A percentile compares a stretch with the other conserved stretches of the same genome.
Conservation (phyloP, 495 filamentous ascomycete genomes). For the Bryoglossum gracile region DNA sequence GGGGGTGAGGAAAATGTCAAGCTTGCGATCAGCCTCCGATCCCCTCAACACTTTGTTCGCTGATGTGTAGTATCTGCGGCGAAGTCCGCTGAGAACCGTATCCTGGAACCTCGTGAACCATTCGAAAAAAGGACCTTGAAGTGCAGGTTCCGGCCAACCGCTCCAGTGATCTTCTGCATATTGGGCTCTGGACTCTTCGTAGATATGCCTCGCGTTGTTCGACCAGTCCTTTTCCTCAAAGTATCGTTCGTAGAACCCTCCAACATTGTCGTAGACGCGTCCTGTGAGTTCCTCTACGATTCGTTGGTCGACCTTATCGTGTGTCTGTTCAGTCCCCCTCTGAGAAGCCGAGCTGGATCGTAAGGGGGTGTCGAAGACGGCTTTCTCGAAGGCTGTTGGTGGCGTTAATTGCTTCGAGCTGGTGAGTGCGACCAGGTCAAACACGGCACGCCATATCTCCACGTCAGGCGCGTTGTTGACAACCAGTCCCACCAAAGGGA, state of each 20-base stretch:
- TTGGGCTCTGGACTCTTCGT: conserved; percentile 20
- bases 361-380: conserved; percentile 26
- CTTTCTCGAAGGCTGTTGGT: conserved; percentile 23
- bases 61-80: conserved; percentile 23
- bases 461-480: conserved; percentile 21
- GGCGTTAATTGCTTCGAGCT: conserved; percentile 17
- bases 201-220: conserved; percentile 24
- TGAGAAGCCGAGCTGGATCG: conserved; percentile 27
- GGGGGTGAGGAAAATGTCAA: conserved; percentile 23
- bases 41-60: conserved; percentile 25
- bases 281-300: conserved; percentile 28
- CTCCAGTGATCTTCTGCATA: conserved; percentile 22
- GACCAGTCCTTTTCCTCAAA: conserved; percentile 22
- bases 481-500: conserved; percentile 22
- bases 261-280: conserved; percentile 24
- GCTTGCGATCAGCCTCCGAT: conserved; percentile 24
- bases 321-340: conserved; percentile 26
- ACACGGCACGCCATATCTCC: conserved; percentile 21
- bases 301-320: conserved; percentile 26
- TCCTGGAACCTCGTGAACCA: conserved; percentile 26
- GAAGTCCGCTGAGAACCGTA: conserved; percentile 22
- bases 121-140: conserved; percentile 11
- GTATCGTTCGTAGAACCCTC: conserved; percentile 25
- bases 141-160: conserved; percentile 19
- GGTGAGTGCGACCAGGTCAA: conserved; percentile 16